These are phyloP conservation scores for Gastrolobium villosum DNA, from an alignment of 306 rosid genomes.

Conservation along the genomic window DNA sequence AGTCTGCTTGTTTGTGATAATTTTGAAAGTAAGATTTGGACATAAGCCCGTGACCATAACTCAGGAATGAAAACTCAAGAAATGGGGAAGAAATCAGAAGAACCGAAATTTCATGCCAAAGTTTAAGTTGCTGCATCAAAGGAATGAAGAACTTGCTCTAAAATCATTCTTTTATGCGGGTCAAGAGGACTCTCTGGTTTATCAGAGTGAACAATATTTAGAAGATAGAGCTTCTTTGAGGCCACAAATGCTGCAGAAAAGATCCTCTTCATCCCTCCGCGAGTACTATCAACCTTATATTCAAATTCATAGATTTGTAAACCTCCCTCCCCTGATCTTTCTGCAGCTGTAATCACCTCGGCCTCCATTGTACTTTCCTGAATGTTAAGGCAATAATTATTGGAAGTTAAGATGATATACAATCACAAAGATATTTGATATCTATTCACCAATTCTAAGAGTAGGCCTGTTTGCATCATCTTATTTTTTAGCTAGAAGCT, in stretches of 20 bases:
- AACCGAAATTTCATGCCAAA: constrained; percentile 33
- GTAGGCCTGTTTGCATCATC: too few species aligned
- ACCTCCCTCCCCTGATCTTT: constrained; percentile 77
- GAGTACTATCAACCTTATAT: constrained; percentile 75
- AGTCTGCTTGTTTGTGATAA: not conserved
- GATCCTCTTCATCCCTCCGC: constrained; percentile 91
- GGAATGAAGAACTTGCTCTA: constrained; percentile 58
- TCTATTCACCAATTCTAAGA: constrained; percentile 18
- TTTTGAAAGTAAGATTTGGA: constrained; percentile 35
- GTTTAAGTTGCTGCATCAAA: constrained; percentile 52
- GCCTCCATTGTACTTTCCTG: constrained; percentile 94
- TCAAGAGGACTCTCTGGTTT: constrained; percentile 87
- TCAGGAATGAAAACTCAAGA: constrained; percentile 29
- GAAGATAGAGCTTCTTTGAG: constrained; percentile 87
- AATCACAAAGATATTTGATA: constrained; percentile 6
- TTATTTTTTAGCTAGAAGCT: too few species aligned
- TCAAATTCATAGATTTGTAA: constrained; percentile 85
- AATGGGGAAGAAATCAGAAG: constrained; percentile 48
- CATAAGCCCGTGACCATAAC: constrained; percentile 16
- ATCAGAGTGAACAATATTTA: constrained; percentile 81
- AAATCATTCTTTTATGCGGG: constrained; percentile 50
- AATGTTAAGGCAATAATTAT: constrained; percentile 30
- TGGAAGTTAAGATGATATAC: not conserved
- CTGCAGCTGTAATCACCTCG: constrained; percentile 67
- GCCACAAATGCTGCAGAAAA: constrained; percentile 93